Percentiles rank a stretch among this genome's conserved stretches.
These are phyloP conservation scores for Goniomonas avonlea DNA, from an alignment of 78 protist genomes.

Conservation along the genomic window DNA sequence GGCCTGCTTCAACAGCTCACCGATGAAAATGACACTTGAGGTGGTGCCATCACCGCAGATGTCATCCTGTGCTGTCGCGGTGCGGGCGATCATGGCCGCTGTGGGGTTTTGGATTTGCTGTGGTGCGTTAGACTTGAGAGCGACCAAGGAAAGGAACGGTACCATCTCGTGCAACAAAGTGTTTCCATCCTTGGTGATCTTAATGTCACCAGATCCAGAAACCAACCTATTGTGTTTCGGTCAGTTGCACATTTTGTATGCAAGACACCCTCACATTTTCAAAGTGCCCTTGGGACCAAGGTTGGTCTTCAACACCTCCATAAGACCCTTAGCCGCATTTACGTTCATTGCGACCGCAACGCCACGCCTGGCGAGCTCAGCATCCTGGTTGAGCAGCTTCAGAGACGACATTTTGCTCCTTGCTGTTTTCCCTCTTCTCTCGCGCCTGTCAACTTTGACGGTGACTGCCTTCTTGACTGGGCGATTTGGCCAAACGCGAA, in stretches of 20 bases:
- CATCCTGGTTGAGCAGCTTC: constrained; percentile 9
- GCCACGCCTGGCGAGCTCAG: constrained; percentile 15
- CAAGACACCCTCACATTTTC: constrained; percentile 29
- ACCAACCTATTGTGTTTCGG: too few species aligned
- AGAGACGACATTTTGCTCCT: background rate
- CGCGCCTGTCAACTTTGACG: too few species aligned
- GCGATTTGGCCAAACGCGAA: too few species aligned
- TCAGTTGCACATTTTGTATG: background rate
- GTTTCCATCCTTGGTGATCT: constrained; percentile 98
- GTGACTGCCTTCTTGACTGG: too few species aligned
- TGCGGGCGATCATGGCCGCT: constrained; percentile 95
- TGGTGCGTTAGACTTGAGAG: background rate
- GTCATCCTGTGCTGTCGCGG: constrained; percentile 99
- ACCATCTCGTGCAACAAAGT: constrained; percentile 28
- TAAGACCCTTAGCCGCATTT: constrained; percentile 86
- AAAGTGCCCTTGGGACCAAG: constrained; percentile 92
- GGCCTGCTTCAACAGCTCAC: constrained; percentile 89
- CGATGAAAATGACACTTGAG: constrained; percentile 88
- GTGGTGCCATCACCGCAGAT: constrained; percentile 99
- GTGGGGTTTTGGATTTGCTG: constrained; percentile 99
- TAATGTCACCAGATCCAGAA: constrained; percentile 94
- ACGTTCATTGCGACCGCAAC: constrained; percentile 80
- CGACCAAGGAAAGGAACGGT: background rate
- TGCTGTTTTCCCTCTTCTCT: too few species aligned
- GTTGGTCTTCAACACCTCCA: constrained; percentile 87